Base-by-base conservation (phyloP, 2,329 filamentous ascomycete genomes). In the Trichoderma sp. region DNA sequence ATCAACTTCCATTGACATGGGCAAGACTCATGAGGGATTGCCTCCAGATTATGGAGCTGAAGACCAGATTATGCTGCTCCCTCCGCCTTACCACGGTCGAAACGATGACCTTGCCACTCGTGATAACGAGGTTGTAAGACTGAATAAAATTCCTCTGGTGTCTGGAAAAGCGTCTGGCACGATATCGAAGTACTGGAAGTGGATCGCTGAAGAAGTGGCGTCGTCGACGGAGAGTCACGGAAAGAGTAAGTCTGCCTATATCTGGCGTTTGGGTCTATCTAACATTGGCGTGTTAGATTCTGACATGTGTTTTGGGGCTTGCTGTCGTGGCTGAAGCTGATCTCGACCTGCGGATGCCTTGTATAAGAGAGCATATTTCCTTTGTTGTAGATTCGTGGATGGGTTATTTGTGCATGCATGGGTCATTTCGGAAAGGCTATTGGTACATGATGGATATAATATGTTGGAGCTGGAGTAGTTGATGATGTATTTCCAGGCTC, bases 171-270 rank as follows among this genome's bases (percentile, higher is more conserved):
- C 40, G 4, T 53, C 40, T 19, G 37, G 63, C 14, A 52, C 35
- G 6, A 10, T 67, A 31, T 59, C 64, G n/a, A 59, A 37, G n/a
- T 67, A 31, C 16, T 67, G 56, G 64, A 58, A 31, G 24, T 67
- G 64, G 64, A 67, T 67, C 11, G 64, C 55, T 7, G 52, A 53
- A 35, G 64, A 67, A 33, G 49, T 67, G 64, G 21, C 64, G 21
- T 49, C 16, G 37, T 52, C 64, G 31, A 40, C 40, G 11, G 19
- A 49, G 21, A n/a, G 4, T 57, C 55, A 37, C 29, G 27, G 31
- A 13, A 67, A 43, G 33, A 67, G 64, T 67, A 31, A 59, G 64
- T 67, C n/a, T 27, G 4, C 10, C 2, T 21, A 19, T 5, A 11
- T 31, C 8, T 24, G 19, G 29, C 10, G 43, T 11, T 11, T 16